phyloP scores from a whole-genome alignment of 2,329 filamentous ascomycete genomes.

The Aspergillus sojae region DNA sequence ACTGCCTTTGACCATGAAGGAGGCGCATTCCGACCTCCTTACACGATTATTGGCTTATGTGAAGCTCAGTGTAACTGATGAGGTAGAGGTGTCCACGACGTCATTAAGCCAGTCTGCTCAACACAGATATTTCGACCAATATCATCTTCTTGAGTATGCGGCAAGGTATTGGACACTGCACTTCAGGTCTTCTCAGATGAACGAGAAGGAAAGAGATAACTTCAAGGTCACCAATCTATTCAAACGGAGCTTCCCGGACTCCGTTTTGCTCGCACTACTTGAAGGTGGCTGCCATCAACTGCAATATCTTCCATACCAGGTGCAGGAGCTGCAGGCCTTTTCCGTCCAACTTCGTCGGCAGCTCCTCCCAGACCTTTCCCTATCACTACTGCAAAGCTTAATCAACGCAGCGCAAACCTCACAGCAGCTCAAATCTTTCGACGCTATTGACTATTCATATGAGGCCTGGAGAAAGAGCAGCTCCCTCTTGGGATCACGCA shows the following conservation, averaged over 20 bases:
- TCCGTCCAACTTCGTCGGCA: background rate
- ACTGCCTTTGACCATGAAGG: constrained; percentile 2
- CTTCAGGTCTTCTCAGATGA: constrained; percentile 5
- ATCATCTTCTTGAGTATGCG: constrained; percentile 5
- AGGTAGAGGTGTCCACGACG: background rate
- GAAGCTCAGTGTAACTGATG: constrained; percentile 1
- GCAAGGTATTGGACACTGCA: constrained; percentile 8
- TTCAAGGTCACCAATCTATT: constrained; percentile 1
- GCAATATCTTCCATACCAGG: constrained; percentile 2
- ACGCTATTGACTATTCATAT: background rate
- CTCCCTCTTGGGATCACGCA: background rate
- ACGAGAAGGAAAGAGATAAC: constrained; percentile 1
- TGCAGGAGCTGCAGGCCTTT: background rate
- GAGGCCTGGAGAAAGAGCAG: constrained; percentile 4
- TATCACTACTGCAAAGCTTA: background rate
- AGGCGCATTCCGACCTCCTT: constrained; percentile 5
- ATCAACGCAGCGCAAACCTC: background rate
- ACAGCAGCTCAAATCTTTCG: background rate
- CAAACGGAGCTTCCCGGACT: constrained; percentile 5
- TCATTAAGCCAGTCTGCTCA: background rate
- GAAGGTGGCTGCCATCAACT: background rate
- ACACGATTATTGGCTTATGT: background rate
- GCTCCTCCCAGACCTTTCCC: background rate
- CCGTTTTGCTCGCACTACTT: constrained; percentile 4
- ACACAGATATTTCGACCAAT: background rate